A percentile compares a stretch with the other conserved stretches of the same genome.
These are phyloP conservation scores for Durusdinium trenchii DNA, from an alignment of 73 alveolate species.

Conservation along the genomic window DNA sequence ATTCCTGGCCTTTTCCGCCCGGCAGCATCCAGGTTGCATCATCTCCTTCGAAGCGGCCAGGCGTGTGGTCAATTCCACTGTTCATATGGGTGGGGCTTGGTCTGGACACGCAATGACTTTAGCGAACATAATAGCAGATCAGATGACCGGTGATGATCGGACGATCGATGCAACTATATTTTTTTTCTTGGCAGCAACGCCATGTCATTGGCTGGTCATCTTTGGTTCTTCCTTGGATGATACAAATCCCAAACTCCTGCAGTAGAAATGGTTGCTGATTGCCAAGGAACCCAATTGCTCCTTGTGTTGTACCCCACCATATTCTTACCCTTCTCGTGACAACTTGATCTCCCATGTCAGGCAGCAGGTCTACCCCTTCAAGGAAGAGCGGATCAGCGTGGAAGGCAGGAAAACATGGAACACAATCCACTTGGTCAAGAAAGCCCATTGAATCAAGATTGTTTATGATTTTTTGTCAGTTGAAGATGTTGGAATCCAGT, in stretches of 20 bases:
- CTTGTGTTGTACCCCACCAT: no score
- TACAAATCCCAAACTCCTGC: background rate
- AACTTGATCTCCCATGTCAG: background rate
- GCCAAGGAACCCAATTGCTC: no score
- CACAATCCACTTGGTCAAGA: no score
- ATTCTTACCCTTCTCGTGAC: no score
- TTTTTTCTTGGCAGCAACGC: no score
- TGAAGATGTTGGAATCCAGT: no score
- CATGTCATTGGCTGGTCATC: no score
- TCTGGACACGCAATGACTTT: background rate
- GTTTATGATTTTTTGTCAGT: background rate
- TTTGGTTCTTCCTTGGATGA: background rate
- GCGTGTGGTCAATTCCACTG: background rate
- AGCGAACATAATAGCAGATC: background rate
- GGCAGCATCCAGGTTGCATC: background rate
- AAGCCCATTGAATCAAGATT: background rate
- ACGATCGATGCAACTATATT: no score
- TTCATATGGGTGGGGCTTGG: background rate
- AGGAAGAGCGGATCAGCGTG: conserved; percentile 64
- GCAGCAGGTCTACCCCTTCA: conserved; percentile 78
- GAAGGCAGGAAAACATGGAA: no score
- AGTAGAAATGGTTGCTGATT: background rate
- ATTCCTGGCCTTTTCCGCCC: no score
- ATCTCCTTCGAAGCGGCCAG: conserved; percentile 79
- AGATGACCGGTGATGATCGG: no score